These are phyloP conservation scores for Hawksworthiomyces lignivorus DNA, from an alignment of 2,329 filamentous ascomycete species.

Conservation along the genomic window DNA sequence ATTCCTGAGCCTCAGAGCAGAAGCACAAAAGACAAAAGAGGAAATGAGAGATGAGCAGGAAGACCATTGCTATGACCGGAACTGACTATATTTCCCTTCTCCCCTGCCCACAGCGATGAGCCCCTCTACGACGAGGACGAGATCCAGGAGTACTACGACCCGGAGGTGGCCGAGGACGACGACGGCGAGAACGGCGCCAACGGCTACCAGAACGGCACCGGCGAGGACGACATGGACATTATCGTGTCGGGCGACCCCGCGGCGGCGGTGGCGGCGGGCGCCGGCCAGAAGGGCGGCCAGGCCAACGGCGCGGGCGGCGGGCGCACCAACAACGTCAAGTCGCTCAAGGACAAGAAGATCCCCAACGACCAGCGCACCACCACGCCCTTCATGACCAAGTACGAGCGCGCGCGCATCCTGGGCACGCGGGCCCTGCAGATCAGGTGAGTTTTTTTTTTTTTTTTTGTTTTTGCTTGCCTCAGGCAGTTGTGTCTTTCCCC, in stretches of 20 bases:
- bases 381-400: conserved; percentile 99
- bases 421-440: conserved; percentile 93
- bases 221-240: conserved; percentile 48
- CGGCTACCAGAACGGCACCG: conserved; percentile 47
- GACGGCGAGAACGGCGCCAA: conserved; percentile 45
- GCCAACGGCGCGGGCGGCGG: conserved; percentile 34
- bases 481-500: too few relatives aligned
- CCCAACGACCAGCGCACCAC: conserved; percentile 80
- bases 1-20: too few relatives aligned
- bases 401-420: conserved; percentile 87
- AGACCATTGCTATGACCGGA: too few relatives aligned
- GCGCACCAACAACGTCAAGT: conserved; percentile 45
- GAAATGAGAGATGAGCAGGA: background rate
- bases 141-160: conserved; percentile 51
- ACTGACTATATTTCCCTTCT: background rate
- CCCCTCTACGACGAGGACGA: conserved; percentile 67
- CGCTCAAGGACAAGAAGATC: conserved; percentile 76
- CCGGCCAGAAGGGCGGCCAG: conserved; percentile 30
- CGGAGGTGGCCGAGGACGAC: conserved; percentile 46
- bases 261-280: conserved; percentile 50
- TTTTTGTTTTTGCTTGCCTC: conserved; percentile 17
- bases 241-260: conserved; percentile 55
- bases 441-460: conserved; percentile 51
- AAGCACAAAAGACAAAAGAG: background rate
- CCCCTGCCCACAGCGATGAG: too few relatives aligned